Conservation (phyloP, 2,329 filamentous ascomycete species). For the Cladosporium sp. region DNA sequence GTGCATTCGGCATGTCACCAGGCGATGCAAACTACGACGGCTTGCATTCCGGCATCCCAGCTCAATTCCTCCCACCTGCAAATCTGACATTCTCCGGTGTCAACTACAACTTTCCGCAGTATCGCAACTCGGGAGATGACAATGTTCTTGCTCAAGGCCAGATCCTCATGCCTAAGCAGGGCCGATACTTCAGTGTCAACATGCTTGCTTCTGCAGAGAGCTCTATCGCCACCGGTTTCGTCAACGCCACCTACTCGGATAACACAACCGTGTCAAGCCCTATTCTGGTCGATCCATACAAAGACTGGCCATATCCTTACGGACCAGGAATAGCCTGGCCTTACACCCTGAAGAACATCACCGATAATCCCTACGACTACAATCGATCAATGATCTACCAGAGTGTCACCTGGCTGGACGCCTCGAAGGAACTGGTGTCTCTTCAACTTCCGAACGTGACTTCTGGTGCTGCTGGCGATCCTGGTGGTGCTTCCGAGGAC, state of each 20-base stretch:
- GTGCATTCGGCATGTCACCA: conserved; percentile 33
- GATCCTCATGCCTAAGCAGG: conserved; percentile 28
- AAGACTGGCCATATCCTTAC: conserved; percentile 39
- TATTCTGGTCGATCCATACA: conserved; percentile 36
- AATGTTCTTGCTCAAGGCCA: conserved; percentile 38
- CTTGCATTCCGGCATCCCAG: conserved; percentile 35
- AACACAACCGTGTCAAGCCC: conserved; percentile 31
- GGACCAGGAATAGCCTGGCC: conserved; percentile 40
- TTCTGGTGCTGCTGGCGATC: conserved; percentile 29
- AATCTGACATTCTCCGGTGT: conserved; percentile 36
- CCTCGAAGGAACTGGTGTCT: conserved; percentile 35
- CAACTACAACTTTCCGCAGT: conserved; percentile 35
- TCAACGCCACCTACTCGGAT: conserved; percentile 38
- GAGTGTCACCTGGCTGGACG: conserved; percentile 37
- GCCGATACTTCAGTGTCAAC: conserved; percentile 35
- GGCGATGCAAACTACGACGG: conserved; percentile 36
- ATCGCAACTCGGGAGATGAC: conserved; percentile 34
- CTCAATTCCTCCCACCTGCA: conserved; percentile 32
- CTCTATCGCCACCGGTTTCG: conserved; percentile 34
- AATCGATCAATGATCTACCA: conserved; percentile 41
- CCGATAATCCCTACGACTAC: conserved; percentile 35
- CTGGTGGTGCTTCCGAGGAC: conserved; percentile 25
- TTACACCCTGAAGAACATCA: conserved; percentile 34
- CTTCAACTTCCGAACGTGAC: conserved; percentile 36
- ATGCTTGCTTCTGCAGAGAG: conserved; percentile 40